Evolutionary conservation across 371 early-diverging fungal species (phyloP), one percentile per base, ranked within the genome.

Genomic region (Rhizopus delemar): DNA sequence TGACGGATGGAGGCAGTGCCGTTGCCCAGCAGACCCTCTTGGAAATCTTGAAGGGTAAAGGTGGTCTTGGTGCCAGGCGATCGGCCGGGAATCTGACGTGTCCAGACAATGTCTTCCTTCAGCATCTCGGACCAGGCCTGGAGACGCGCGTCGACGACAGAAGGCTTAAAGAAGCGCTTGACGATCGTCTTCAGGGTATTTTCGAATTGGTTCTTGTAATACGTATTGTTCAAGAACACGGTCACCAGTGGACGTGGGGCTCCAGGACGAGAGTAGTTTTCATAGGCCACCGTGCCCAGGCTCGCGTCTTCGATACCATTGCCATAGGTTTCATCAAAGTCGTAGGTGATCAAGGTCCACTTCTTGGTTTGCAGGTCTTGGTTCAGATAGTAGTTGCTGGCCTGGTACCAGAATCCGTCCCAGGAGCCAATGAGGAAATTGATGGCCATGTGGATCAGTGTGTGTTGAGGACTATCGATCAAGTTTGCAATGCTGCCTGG

Each of bases 251-350:
- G 61, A 56, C 84, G 55, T 36, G 61, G 8, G 7, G 67, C 57
- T 60, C 76, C 60, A 52, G 69, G 62, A 41, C 73, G 65, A 59
- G 73, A 41, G 55, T 75, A 78, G 45, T 69, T 62, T 31, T 74
- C 59, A 48, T 81, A 82, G 12, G 77, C 41, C 12, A 73, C 73
- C 15, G 68, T 73, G 54, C 63, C 69, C 55, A 74, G 66, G 43
- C 64, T 65, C 3, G 49, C 41, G 29, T 72, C 73, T 49, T 59
- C 41, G 12, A 59, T 56, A 31, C 77, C 77, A 49, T 77, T 77
- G 22, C 83, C 83, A 13, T 77, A 77, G 2, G 77, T 75, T 53
- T 82, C 85, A 46, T 84, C 84, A 54, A 84, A 84, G 50, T 82
- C 84, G 11, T 75, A 80, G 8, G 84, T 72, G 32, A 82, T 73